Percentiles rank a stretch among this genome's conserved stretches.
These are phyloP conservation scores for Stephania japonica DNA, from an alignment of 164 flowering plant species.

Conservation along the genomic window DNA sequence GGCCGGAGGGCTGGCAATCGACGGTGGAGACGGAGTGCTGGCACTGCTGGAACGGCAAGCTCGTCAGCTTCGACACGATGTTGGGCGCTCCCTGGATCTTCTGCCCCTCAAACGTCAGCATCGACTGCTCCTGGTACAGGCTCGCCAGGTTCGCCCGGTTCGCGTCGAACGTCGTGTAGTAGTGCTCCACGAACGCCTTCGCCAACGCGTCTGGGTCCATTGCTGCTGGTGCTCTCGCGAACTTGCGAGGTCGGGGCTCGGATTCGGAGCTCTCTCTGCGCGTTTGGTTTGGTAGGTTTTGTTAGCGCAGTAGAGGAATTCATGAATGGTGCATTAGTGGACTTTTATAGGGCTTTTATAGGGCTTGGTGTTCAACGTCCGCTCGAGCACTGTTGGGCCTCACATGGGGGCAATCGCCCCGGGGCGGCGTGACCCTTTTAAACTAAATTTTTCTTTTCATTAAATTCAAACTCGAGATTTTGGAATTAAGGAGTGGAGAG, in stretches of 20 bases:
- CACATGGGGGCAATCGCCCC: too few species aligned
- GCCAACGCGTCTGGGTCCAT: conserved; percentile 85
- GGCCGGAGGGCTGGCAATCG: conserved; percentile 85
- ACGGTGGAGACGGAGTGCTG: conserved; percentile 71
- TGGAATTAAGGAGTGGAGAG: too few species aligned
- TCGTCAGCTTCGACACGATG: conserved; percentile 63
- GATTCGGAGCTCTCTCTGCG: not conserved
- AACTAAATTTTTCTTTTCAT: too few species aligned
- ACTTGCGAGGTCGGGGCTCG: not conserved
- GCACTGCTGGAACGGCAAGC: conserved; percentile 82
- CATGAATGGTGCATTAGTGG: too few species aligned
- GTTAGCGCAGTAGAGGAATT: too few species aligned
- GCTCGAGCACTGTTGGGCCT: too few species aligned
- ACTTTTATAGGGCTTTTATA: too few species aligned
- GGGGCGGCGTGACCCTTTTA: too few species aligned
- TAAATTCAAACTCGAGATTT: too few species aligned
- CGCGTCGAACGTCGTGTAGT: conserved; percentile 75
- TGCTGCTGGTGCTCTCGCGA: not conserved
- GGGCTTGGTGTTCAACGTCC: too few species aligned
- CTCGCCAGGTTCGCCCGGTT: conserved; percentile 47
- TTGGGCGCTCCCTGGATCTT: conserved; percentile 61
- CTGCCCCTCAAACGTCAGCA: conserved; percentile 87
- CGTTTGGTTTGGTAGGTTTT: too few species aligned
- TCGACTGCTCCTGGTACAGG: conserved; percentile 70
- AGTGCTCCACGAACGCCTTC: conserved; percentile 85